These are phyloP conservation scores for Leccinum obscurum DNA, from an alignment of 768 basidiomycete species.

Conservation along the genomic window DNA sequence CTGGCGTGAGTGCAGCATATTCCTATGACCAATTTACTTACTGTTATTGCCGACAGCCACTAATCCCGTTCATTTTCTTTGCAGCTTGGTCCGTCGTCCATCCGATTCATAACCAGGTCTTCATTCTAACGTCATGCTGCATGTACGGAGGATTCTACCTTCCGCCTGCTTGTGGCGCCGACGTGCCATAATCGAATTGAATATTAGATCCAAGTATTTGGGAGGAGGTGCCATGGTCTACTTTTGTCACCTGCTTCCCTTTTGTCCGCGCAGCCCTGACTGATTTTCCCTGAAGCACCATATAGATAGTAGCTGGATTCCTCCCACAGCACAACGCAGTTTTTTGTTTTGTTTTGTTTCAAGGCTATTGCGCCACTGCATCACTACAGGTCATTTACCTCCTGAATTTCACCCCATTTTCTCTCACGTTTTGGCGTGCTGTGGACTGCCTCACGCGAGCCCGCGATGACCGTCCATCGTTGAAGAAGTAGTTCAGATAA, in stretches of 20 bases:
- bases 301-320: neutral
- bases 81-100: constrained; percentile 1
- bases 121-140: constrained; percentile 11
- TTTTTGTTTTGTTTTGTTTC: neutral
- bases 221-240: neutral
- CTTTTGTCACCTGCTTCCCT: neutral
- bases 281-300: constrained; percentile 1
- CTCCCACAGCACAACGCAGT: constrained; percentile 14
- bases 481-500: constrained; percentile 18
- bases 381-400: neutral
- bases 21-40: constrained; percentile 3
- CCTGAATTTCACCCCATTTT: constrained; percentile 11
- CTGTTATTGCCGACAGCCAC: constrained; percentile 2
- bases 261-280: neutral
- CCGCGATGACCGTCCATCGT: constrained; percentile 17
- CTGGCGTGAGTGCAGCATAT: constrained; percentile 11
- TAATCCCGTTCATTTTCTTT: constrained; percentile 1
- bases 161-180: constrained; percentile 4
- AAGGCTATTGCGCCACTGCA: constrained; percentile 1
- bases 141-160: constrained; percentile 5
- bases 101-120: constrained; percentile 4
- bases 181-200: constrained; percentile 7
- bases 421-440: constrained; percentile 23
- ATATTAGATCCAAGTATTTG: constrained; percentile 1
- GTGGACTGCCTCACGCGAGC: constrained; percentile 12